phyloP scores from a whole-genome alignment of 75 land plant species.

The Cunninghamia lanceolata region DNA sequence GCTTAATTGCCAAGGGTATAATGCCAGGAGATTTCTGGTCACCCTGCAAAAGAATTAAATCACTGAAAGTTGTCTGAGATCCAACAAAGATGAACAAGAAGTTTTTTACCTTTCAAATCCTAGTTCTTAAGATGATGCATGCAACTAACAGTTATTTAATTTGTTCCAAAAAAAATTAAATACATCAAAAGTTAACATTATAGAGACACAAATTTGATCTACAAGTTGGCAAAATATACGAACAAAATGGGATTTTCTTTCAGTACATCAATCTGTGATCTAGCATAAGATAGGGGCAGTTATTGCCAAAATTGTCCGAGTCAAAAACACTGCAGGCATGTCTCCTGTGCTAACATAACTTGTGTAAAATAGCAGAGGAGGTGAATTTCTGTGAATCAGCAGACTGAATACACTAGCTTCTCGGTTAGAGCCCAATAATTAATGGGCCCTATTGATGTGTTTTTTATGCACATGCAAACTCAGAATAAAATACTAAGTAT shows the following conservation, averaged over 20 bases:
- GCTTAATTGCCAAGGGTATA: slow-evolving; percentile 93
- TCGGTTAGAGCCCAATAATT: background rate
- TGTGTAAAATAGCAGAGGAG: background rate
- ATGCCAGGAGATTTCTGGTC: slow-evolving; percentile 97
- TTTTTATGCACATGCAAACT: no score
- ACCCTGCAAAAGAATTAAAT: slow-evolving; percentile 55
- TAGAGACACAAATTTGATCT: background rate
- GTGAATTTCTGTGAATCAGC: background rate
- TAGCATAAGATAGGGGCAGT: background rate
- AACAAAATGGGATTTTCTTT: background rate
- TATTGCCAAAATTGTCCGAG: background rate
- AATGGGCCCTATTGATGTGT: background rate
- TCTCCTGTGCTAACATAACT: background rate
- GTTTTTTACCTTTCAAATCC: background rate
- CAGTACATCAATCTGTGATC: background rate
- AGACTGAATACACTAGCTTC: background rate
- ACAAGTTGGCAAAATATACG: background rate
- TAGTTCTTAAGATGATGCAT: background rate
- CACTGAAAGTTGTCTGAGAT: background rate
- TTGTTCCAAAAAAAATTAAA: background rate
- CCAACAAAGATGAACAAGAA: background rate
- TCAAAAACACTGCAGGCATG: background rate
- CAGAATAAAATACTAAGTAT: no score
- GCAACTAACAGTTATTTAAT: background rate
- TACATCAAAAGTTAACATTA: background rate